Conservation (phyloP, 2,329 filamentous ascomycete genomes). For the Fusarium cyanostomum region DNA sequence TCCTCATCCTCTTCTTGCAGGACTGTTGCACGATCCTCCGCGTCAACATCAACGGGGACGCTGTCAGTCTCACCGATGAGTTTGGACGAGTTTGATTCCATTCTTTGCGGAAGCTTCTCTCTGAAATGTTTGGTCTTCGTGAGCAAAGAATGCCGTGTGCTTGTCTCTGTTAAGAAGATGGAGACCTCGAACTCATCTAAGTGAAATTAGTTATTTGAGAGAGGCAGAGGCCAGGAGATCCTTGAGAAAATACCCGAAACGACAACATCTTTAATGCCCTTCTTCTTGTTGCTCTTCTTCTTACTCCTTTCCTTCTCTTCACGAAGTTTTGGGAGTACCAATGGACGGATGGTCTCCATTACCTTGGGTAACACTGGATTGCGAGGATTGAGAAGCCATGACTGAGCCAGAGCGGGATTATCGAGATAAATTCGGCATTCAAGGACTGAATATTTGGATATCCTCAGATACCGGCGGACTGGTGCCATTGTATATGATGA, state of each 20-base stretch:
- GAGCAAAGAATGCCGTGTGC: slow-evolving; percentile 84
- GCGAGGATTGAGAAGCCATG: slow-evolving; percentile 83
- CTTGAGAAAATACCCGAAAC: slow-evolving; percentile 68
- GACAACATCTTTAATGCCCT: slow-evolving; percentile 87
- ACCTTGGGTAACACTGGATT: slow-evolving; percentile 82
- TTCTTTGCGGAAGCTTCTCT: slow-evolving; percentile 61
- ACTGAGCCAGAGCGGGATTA: slow-evolving; percentile 81
- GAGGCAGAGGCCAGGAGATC: not conserved
- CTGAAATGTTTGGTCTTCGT: slow-evolving; percentile 84
- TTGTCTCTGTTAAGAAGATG: slow-evolving; percentile 89
- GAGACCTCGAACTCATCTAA: slow-evolving; percentile 95
- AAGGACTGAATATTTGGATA: slow-evolving; percentile 93
- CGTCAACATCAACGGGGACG: slow-evolving; percentile 63
- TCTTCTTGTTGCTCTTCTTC: slow-evolving; percentile 76
- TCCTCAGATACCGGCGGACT: slow-evolving; percentile 87
- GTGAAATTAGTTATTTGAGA: slow-evolving; percentile 25
- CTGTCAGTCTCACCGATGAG: slow-evolving; percentile 67
- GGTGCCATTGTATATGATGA: slow-evolving; percentile 73
- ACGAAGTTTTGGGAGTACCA: slow-evolving; percentile 88
- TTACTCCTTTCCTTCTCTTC: slow-evolving; percentile 77
- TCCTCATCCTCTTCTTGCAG: slow-evolving; percentile 62
- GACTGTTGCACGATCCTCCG: slow-evolving; percentile 47
- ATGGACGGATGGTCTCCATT: slow-evolving; percentile 83
- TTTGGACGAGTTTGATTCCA: slow-evolving; percentile 70
- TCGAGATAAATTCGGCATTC: slow-evolving; percentile 97